Conservation (phyloP, 73 alveolate species). For the Paramecium sonneborni region DNA sequence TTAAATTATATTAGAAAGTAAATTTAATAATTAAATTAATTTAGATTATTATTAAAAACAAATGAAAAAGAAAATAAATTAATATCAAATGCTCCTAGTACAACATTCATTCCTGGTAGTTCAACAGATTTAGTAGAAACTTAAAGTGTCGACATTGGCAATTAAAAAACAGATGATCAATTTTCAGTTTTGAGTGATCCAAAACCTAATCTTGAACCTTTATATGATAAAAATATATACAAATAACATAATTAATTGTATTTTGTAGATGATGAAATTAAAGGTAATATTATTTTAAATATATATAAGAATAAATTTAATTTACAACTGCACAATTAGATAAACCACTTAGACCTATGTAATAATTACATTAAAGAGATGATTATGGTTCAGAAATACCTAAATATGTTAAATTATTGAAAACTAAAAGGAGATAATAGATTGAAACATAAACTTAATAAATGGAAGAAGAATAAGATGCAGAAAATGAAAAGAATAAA, state of each 20-base stretch:
- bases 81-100: neutral
- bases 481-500: conserved; percentile 1
- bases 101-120: neutral
- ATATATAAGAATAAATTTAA: neutral
- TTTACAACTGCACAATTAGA: neutral
- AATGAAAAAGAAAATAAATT: neutral
- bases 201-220: neutral
- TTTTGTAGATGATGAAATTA: neutral
- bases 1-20: conserved; percentile 35
- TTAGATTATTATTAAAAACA: neutral
- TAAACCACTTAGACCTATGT: neutral
- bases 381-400: conserved; percentile 28
- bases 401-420: neutral
- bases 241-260: neutral
- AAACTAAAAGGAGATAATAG: neutral
- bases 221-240: neutral
- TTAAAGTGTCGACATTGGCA: neutral
- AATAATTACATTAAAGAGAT: neutral
- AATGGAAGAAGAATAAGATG: conserved; percentile 48
- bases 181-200: neutral
- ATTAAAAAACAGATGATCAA: conserved; percentile 5
- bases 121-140: neutral
- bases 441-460: conserved; percentile 3
- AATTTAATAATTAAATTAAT: neutral
- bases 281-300: neutral